Conservation (phyloP, 345 rosid species). For the Raphanus sativus region DNA sequence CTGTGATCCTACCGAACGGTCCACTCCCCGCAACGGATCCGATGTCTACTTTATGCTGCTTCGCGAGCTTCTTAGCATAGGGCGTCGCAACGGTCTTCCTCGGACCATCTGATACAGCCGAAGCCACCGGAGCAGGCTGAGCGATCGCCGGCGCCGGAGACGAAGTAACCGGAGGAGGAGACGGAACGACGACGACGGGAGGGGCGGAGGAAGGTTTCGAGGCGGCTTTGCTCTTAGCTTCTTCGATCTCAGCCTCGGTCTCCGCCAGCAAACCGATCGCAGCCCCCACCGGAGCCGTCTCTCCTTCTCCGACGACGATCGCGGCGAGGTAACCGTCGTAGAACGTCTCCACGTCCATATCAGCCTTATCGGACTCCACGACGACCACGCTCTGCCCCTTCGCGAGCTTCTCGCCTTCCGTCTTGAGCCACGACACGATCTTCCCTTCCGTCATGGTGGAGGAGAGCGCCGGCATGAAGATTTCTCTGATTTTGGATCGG, state of each 20-base stretch:
- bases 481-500: constrained; percentile 87
- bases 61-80: constrained; percentile 83
- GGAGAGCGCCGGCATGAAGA: constrained; percentile 98
- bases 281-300: constrained; percentile 83
- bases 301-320: constrained; percentile 89
- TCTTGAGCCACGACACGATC: constrained; percentile 94
- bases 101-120: constrained; percentile 46
- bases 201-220: constrained; percentile 42
- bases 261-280: constrained; percentile 87
- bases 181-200: constrained; percentile 27
- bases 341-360: constrained; percentile 96
- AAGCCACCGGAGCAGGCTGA: constrained; percentile 36
- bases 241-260: constrained; percentile 82
- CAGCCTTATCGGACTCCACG: constrained; percentile 96
- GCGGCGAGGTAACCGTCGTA: constrained; percentile 95
- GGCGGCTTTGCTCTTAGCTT: constrained; percentile 75
- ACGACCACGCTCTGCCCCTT: constrained; percentile 97
- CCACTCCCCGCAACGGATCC: constrained; percentile 71
- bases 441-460: constrained; percentile 99
- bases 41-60: constrained; percentile 79
- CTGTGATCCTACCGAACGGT: constrained; percentile 73
- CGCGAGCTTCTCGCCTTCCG: constrained; percentile 85
- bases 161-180: constrained; percentile 57
- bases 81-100: constrained; percentile 75
- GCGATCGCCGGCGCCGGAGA: constrained; percentile 48